Percentiles rank a stretch among this genome's conserved stretches.
phyloP scores from a whole-genome alignment of 805 yeast species.

The Scheffersomyces ergatensis region DNA sequence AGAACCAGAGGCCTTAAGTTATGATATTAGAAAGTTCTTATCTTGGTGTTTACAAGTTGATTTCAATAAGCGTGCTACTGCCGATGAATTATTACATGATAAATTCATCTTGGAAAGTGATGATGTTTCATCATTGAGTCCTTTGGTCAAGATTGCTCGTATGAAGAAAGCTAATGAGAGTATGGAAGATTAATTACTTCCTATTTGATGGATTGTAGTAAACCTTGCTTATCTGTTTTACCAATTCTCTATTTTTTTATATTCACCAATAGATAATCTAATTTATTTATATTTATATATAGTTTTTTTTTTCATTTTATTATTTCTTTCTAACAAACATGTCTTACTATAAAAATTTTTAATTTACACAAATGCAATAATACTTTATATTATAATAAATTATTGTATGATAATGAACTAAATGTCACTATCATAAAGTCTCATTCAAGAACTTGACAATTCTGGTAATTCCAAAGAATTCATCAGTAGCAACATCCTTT shows the following conservation, averaged over 20 bases:
- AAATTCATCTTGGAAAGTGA: conserved; percentile 64
- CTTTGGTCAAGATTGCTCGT: conserved; percentile 71
- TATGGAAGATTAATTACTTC: conserved; percentile 7
- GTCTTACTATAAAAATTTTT: neutral
- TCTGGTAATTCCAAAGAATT: conserved; percentile 22
- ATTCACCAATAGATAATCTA: too few species aligned
- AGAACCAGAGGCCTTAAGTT: conserved; percentile 77
- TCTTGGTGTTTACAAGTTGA: conserved; percentile 79
- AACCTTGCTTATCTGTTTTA: neutral
- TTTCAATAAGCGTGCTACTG: conserved; percentile 76
- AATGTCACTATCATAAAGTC: conserved; percentile 1
- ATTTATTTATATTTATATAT: too few species aligned
- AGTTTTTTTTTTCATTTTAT: too few species aligned
- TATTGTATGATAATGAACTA: too few species aligned
- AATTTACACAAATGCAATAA: too few species aligned
- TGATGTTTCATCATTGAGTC: conserved; percentile 60
- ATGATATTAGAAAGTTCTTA: conserved; percentile 65
- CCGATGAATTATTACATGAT: conserved; percentile 67
- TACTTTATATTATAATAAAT: too few species aligned
- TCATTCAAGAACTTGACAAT: conserved; percentile 23
- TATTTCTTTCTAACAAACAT: neutral
- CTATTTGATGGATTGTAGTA: too few species aligned
- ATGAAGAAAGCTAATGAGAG: conserved; percentile 51
- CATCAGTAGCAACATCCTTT: conserved; percentile 6
- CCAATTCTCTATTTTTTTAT: too few species aligned